These are phyloP conservation scores for Rhizoclosmatium globosum DNA, from an alignment of 192 early-diverging fungal genomes.

Conservation along the genomic window DNA sequence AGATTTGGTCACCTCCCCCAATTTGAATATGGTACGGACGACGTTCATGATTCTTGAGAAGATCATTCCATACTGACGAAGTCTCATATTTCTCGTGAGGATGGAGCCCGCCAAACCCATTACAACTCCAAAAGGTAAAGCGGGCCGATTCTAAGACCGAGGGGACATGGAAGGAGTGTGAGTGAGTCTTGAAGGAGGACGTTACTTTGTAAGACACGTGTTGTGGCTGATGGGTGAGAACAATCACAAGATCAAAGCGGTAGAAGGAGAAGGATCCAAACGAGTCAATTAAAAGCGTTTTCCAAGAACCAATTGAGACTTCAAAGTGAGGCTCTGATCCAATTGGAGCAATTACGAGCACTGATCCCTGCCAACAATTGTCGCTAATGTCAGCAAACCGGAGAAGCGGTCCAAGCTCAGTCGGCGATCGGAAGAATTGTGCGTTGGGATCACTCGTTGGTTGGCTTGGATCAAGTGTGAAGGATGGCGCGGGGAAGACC, in stretches of 20 bases:
- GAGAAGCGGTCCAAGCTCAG: background rate
- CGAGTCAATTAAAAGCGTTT: background rate
- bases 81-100: background rate
- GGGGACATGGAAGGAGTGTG: background rate
- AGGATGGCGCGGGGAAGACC: too few relatives aligned
- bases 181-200: background rate
- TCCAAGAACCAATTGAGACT: background rate
- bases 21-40: slow-evolving; percentile 34
- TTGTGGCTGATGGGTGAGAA: background rate
- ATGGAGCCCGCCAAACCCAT: slow-evolving; percentile 7
- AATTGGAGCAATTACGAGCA: background rate
- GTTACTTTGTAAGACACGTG: background rate
- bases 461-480: too few relatives aligned
- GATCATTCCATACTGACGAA: slow-evolving; percentile 8
- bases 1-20: slow-evolving; percentile 54
- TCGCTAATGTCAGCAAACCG: background rate
- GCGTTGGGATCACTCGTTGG: too few relatives aligned
- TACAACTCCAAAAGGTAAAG: slow-evolving; percentile 25
- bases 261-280: background rate
- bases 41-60: background rate
- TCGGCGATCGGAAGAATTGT: background rate
- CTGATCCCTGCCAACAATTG: background rate
- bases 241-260: background rate
- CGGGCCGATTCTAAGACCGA: background rate
- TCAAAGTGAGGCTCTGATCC: background rate